Conservation (phyloP, 163 green algal species). For the Scenedesmus sp. region DNA sequence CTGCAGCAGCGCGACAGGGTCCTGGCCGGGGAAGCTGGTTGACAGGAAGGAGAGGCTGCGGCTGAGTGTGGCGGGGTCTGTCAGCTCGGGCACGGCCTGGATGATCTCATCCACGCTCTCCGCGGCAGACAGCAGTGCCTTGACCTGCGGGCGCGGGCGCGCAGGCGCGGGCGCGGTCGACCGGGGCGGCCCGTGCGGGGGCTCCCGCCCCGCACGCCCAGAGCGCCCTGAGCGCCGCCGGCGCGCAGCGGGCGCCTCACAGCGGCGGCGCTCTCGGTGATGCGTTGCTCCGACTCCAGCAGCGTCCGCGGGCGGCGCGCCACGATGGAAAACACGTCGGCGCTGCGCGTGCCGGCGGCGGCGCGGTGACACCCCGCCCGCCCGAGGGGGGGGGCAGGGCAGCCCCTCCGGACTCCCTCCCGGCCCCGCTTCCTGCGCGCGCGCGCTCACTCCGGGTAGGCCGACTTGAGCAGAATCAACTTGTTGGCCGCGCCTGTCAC, state of each 20-base stretch:
- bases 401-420: no score
- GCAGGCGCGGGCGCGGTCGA: neutral
- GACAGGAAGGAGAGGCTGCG: slow-evolving; percentile 30
- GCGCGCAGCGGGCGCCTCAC: no score
- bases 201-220: no score
- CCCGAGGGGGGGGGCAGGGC: no score
- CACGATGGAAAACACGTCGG: slow-evolving; percentile 41
- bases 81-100: slow-evolving; percentile 46
- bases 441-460: no score
- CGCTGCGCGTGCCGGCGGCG: no score
- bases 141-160: slow-evolving; percentile 16
- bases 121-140: slow-evolving; percentile 21
- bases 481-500: slow-evolving; percentile 39
- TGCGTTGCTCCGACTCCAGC: slow-evolving; percentile 28
- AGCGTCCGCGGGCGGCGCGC: slow-evolving; percentile 35
- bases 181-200: no score
- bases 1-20: slow-evolving; percentile 46
- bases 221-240: no score
- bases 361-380: no score
- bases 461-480: slow-evolving; percentile 41
- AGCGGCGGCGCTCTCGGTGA: slow-evolving; percentile 1
- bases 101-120: slow-evolving; percentile 40
- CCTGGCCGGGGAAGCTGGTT: slow-evolving; percentile 19
- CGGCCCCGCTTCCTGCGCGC: no score
- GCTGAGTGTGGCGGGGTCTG: slow-evolving; percentile 20